Base-by-base conservation (phyloP, 192 early-diverging fungal genomes). In the Lobosporangium transversale region DNA sequence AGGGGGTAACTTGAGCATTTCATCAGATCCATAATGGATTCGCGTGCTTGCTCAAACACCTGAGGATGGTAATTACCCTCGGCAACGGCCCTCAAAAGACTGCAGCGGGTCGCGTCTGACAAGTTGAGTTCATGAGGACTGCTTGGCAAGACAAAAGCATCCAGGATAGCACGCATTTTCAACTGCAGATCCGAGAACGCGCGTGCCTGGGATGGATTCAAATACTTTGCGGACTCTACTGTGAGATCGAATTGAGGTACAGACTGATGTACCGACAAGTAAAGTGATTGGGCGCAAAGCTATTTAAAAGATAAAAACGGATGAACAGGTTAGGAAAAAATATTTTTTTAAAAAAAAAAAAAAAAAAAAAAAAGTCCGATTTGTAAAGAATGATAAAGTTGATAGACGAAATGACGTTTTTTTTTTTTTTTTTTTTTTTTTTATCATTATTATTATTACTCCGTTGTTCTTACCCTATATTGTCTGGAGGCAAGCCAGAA, bases 401-500 rank as follows among this genome's bases (percentile, higher is more conserved):
- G n/a, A n/a, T n/a, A n/a, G n/a, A n/a, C n/a, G n/a, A n/a, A n/a
- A 21, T 9, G 11, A 9, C 15, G 20, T 49, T 49, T 49, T 15
- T 49, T 49, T 49, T 20, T 49, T 42, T 17, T 17, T 42, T 9
- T 42, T 17, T 9, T 17, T 42, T 42, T 17, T 12, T 12, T 12
- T 42, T 42, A 12, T 12, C 9, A 42, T 9, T 9, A 9, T 4
- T 24, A 54, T 21, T 23, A 54, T 10, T 29, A n/a, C 17, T 11
- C 30, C 35, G 4, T 5, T 50, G 17, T 26, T 1, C 33, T 60
- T 76, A 76, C 73, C 73, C 67, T 66, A 40, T 76, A 76, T 36
- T 76, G 73, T 20, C 65, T 58, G 40, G 73, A 76, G 14, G 73
- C 73, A 44, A 76, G 73, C 73, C 73, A 76, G 59, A 76, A 76